Evolutionary conservation across 805 yeast species (phyloP).

Genomic region (Nakazawaea laoshanensis): DNA sequence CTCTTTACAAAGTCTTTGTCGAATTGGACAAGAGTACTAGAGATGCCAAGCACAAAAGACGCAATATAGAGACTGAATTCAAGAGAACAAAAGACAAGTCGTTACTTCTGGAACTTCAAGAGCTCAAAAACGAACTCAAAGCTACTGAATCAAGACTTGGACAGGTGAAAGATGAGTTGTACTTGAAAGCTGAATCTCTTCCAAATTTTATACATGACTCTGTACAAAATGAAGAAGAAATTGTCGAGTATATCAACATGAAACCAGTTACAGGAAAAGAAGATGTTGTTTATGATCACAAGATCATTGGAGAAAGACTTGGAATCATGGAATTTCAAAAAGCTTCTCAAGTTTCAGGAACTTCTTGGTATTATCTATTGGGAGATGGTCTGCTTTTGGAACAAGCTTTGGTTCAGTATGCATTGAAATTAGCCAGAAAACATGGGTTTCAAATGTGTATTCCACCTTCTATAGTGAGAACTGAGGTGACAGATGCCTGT

Average conservation of each 20-base stretch:
- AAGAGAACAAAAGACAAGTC: constrained; percentile 13
- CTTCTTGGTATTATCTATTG: constrained; percentile 80
- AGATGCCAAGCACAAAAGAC: constrained; percentile 16
- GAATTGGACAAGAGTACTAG: constrained; percentile 11
- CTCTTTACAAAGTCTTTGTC: constrained; percentile 13
- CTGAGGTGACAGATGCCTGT: constrained; percentile 76
- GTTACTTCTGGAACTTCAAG: constrained; percentile 18
- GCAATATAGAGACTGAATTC: constrained; percentile 14
- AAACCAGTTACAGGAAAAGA: constrained; percentile 13
- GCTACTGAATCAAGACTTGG: constrained; percentile 22
- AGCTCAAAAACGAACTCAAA: constrained; percentile 16
- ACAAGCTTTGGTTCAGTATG: constrained; percentile 80
- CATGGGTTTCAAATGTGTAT: constrained; percentile 61
- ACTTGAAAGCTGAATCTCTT: constrained; percentile 35
- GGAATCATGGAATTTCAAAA: constrained; percentile 59
- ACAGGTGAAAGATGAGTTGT: constrained; percentile 27
- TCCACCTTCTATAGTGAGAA: constrained; percentile 83
- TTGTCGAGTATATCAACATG: constrained; percentile 48
- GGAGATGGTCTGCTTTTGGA: constrained; percentile 86
- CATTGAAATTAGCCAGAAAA: constrained; percentile 55
- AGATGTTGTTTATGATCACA: constrained; percentile 44
- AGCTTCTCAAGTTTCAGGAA: constrained; percentile 72
- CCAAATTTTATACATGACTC: constrained; percentile 53
- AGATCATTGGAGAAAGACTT: constrained; percentile 57
- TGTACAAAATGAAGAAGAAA: constrained; percentile 33